Evolutionary conservation across 768 basidiomycete species (phyloP), one percentile per base, ranked within the genome.

Genomic region (Lactarius hengduanensis): DNA sequence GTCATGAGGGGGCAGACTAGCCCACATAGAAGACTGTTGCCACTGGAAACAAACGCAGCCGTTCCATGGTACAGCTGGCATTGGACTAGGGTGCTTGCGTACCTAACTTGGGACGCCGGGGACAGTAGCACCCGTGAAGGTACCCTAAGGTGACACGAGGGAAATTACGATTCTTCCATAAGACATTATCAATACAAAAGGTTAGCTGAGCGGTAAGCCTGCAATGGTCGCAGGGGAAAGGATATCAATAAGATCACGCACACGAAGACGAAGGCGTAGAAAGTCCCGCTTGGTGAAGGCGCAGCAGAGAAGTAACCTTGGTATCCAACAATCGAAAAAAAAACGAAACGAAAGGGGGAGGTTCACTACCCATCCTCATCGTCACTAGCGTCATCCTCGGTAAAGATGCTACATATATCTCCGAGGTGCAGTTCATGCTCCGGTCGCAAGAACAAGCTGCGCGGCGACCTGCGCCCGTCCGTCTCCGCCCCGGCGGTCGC

Each of bases 351-450:
- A 22, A 43, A 11, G 20, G 1, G 18, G 4, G 18, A 13, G 41
- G 28, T 11, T 66, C 16, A 62, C 26, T 58, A 40, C 11, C 5
- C 38, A 4, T 15, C 38, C 4, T 54, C 47, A n/a, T 59, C 69
- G 34, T 53, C 66, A 1, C 40, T 60, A 3, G 22, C 55, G 5
- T 57, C 76, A 22, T 72, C 69, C 41, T 71, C 74, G 0, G 72
- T 32, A 32, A 30, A 30, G 32, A 32, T 1, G 6, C 32, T 32
- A 32, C 87, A 83, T 87, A 92, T 86, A 71, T 92, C 90, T 0
- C 84, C 86, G 9, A 92, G 80, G 70, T 89, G 84, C 50, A 84
- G 68, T 74, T 92, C 91, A 72, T 92, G 89, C 72, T 91, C 90
- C 6, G 91, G 89, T 6, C 84, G 80, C 38, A 92, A 77, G 67